Evolutionary conservation across 2,329 filamentous ascomycete species (phyloP).

Genomic region (Ceratocystis destructans): DNA sequence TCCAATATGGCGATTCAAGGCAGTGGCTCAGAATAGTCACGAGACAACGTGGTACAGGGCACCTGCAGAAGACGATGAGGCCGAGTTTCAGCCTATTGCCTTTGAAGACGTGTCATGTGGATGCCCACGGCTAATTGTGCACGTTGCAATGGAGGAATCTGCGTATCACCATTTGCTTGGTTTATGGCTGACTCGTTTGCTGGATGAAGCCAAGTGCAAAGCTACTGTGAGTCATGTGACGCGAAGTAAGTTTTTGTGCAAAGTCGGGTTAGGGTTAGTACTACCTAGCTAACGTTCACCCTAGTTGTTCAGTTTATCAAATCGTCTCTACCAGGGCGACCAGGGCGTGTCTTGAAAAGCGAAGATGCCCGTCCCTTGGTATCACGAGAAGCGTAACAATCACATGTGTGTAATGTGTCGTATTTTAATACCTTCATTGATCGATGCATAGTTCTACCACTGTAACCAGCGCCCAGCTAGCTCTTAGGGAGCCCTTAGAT

Average conservation of each 20-base stretch:
- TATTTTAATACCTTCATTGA: background rate
- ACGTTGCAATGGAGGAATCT: background rate
- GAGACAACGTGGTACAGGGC: background rate
- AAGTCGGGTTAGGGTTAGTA: background rate
- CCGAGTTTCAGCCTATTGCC: background rate
- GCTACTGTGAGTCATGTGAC: background rate
- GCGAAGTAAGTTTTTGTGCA: background rate
- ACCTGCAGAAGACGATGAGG: background rate
- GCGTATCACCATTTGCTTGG: background rate
- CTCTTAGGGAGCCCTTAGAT: background rate
- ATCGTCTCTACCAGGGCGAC: background rate
- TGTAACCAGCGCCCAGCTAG: background rate
- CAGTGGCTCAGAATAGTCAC: background rate
- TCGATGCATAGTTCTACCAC: background rate
- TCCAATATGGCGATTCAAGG: background rate
- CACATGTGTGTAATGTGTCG: background rate
- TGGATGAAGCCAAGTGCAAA: background rate
- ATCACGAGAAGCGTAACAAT: background rate
- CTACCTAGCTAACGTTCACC: background rate
- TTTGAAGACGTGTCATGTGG: conserved; percentile 2
- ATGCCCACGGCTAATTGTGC: background rate
- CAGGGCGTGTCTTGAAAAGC: background rate
- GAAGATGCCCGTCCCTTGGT: background rate
- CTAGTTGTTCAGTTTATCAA: background rate
- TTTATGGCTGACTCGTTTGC: background rate